Conservation (phyloP, 176 grass and related monocot species). For the Chrysopogon serrulatus region DNA sequence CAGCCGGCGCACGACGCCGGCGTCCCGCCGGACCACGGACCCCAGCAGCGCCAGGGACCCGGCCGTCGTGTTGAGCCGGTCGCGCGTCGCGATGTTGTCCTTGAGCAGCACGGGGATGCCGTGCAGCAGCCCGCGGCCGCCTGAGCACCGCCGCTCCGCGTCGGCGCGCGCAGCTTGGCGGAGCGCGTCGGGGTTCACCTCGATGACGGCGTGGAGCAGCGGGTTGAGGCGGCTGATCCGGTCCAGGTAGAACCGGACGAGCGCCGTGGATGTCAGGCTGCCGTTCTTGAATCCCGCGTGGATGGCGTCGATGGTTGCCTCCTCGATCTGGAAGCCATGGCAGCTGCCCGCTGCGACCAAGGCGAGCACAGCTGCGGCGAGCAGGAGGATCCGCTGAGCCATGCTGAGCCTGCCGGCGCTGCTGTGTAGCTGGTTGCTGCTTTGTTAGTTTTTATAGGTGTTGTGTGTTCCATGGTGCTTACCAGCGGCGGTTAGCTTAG, state of each 20-base stretch:
- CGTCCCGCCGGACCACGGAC: constrained; percentile 28
- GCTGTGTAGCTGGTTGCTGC: neutral
- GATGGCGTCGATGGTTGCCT: constrained; percentile 55
- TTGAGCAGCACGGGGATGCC: constrained; percentile 62
- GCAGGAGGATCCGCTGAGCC: neutral
- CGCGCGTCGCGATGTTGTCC: constrained; percentile 52
- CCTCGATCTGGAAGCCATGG: constrained; percentile 33
- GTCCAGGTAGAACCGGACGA: too few species aligned
- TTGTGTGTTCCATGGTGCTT: neutral
- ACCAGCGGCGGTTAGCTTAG: neutral
- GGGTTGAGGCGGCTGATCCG: constrained; percentile 38
- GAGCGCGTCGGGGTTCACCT: constrained; percentile 62
- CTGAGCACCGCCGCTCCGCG: neutral
- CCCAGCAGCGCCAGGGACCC: constrained; percentile 64
- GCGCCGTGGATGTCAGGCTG: constrained; percentile 35
- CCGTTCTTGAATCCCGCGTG: constrained; percentile 39
- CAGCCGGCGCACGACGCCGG: constrained; percentile 48
- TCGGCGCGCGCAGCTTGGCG: constrained; percentile 35
- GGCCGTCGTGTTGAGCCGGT: constrained; percentile 64
- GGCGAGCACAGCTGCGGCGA: neutral
- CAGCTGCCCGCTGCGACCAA: neutral
- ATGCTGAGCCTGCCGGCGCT: neutral
- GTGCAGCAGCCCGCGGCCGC: constrained; percentile 28
- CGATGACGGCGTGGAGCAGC: constrained; percentile 51
- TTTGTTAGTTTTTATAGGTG: too few species aligned